These are phyloP conservation scores for Hamigera avellanea DNA, from an alignment of 495 filamentous ascomycete species.

Conservation along the genomic window DNA sequence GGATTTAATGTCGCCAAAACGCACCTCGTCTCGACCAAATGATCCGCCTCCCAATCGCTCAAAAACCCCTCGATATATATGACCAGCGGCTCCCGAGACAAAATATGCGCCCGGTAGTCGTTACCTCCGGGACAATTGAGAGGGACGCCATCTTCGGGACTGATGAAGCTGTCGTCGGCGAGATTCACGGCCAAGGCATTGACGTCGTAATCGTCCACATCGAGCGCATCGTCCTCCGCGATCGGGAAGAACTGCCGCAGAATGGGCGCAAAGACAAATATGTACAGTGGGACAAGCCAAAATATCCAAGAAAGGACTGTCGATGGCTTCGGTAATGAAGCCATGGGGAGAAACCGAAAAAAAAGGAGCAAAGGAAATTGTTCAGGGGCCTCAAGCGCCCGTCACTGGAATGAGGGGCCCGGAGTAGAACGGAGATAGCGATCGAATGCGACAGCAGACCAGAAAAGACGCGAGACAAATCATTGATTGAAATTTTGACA, in stretches of 20 bases:
- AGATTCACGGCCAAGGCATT: slow-evolving; percentile 14
- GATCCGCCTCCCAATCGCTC: slow-evolving; percentile 31
- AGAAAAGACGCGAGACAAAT: too few species aligned
- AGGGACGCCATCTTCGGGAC: slow-evolving; percentile 18
- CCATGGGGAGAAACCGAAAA: slow-evolving; percentile 4
- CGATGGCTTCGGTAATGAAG: slow-evolving; percentile 17
- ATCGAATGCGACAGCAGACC: too few species aligned
- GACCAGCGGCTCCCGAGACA: slow-evolving; percentile 40
- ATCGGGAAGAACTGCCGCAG: slow-evolving; percentile 10
- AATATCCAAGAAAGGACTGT: slow-evolving; percentile 24
- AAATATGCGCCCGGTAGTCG: slow-evolving; percentile 27
- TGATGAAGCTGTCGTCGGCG: slow-evolving; percentile 22
- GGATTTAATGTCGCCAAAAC: too few species aligned
- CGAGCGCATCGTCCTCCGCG: slow-evolving; percentile 1
- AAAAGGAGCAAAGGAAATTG: too few species aligned
- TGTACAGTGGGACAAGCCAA: slow-evolving; percentile 30
- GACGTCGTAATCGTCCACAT: slow-evolving; percentile 13
- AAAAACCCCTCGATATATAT: slow-evolving; percentile 48
- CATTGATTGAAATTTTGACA: too few species aligned
- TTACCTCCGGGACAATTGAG: slow-evolving; percentile 17
- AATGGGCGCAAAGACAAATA: slow-evolving; percentile 19
- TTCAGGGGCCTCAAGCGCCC: too few species aligned
- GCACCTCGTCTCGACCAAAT: slow-evolving; percentile 41
- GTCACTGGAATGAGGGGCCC: too few species aligned
- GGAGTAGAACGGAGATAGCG: too few species aligned